Conservation (phyloP, 352 stramenopile genomes). For the Phytopythium cucurbitacearum region DNA sequence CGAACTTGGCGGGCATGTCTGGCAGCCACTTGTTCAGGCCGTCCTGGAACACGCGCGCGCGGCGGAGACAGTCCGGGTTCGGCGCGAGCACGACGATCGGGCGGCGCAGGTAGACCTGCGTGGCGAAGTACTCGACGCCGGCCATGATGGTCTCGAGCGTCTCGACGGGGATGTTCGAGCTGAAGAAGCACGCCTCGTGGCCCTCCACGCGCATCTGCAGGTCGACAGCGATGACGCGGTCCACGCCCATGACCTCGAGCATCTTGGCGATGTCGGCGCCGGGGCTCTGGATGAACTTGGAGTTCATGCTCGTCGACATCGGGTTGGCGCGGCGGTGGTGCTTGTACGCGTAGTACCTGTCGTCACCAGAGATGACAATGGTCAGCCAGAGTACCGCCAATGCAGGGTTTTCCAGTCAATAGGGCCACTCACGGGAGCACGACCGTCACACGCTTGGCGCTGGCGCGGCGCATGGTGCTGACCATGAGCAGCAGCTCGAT, state of each 20-base stretch:
- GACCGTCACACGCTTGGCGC: slow-evolving; percentile 92
- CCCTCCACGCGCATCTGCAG: slow-evolving; percentile 88
- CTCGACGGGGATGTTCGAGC: slow-evolving; percentile 87
- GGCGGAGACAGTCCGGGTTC: slow-evolving; percentile 84
- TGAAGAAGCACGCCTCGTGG: slow-evolving; percentile 91
- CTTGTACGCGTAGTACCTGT: slow-evolving; percentile 91
- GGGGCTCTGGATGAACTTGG: slow-evolving; percentile 89
- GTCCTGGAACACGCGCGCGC: slow-evolving; percentile 81
- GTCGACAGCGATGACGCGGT: slow-evolving; percentile 92
- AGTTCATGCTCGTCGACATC: slow-evolving; percentile 87
- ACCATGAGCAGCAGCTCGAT: slow-evolving; percentile 95
- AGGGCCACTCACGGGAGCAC: slow-evolving; percentile 84
- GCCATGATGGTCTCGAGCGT: slow-evolving; percentile 91
- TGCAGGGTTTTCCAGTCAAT: background rate
- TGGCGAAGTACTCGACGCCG: slow-evolving; percentile 90
- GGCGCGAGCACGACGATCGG: slow-evolving; percentile 86
- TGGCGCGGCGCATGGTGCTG: slow-evolving; percentile 90
- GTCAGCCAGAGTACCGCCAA: background rate
- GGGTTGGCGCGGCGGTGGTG: slow-evolving; percentile 86
- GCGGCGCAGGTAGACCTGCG: slow-evolving; percentile 72
- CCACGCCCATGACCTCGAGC: slow-evolving; percentile 93
- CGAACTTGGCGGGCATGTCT: slow-evolving; percentile 75
- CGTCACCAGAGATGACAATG: background rate
- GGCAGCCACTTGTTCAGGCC: slow-evolving; percentile 86
- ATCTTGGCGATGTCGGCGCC: slow-evolving; percentile 90